A percentile compares a stretch with the other conserved stretches of the same genome.
Evolutionary conservation across 805 yeast genomes (phyloP).

Genomic region (Candida palmyrensis): DNA sequence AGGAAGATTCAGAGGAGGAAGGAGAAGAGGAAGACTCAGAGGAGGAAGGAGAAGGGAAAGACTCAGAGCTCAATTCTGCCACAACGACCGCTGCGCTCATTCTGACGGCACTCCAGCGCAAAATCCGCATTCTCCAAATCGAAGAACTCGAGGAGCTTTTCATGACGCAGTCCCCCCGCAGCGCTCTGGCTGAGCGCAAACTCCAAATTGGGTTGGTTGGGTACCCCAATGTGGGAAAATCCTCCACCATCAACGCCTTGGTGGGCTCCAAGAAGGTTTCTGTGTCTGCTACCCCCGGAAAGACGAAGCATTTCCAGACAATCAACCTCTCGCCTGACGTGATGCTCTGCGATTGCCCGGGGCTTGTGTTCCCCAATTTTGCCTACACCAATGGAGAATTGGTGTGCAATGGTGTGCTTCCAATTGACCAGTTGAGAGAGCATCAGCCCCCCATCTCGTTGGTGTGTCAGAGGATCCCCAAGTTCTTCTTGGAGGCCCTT

Average conservation of each 20-base stretch:
- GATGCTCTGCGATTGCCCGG: conserved; percentile 96
- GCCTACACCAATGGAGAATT: conserved; percentile 95
- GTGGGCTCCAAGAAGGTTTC: conserved; percentile 98
- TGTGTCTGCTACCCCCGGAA: conserved; percentile 97
- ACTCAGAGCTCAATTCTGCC: too few species aligned
- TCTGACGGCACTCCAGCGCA: too few species aligned
- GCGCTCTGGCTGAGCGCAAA: conserved; percentile 54
- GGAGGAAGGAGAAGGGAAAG: too few species aligned
- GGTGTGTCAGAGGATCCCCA: conserved; percentile 85
- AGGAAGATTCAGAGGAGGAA: too few species aligned
- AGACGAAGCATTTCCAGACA: conserved; percentile 98
- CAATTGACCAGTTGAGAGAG: conserved; percentile 95
- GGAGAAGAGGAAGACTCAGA: too few species aligned
- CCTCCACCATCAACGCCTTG: conserved; percentile 95
- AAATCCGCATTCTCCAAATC: conserved; percentile 68
- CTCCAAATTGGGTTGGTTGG: conserved; percentile 95
- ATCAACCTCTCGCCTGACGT: conserved; percentile 79
- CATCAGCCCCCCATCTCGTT: conserved; percentile 82
- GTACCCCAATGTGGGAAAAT: conserved; percentile 91
- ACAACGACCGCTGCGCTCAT: too few species aligned
- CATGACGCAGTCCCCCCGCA: conserved; percentile 70
- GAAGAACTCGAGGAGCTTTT: conserved; percentile 83
- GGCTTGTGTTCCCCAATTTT: conserved; percentile 96
- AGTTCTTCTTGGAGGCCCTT: conserved; percentile 79
- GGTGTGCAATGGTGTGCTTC: conserved; percentile 97